Conservation (phyloP, 139 green algal species). For the Dunaliella primolecta region DNA sequence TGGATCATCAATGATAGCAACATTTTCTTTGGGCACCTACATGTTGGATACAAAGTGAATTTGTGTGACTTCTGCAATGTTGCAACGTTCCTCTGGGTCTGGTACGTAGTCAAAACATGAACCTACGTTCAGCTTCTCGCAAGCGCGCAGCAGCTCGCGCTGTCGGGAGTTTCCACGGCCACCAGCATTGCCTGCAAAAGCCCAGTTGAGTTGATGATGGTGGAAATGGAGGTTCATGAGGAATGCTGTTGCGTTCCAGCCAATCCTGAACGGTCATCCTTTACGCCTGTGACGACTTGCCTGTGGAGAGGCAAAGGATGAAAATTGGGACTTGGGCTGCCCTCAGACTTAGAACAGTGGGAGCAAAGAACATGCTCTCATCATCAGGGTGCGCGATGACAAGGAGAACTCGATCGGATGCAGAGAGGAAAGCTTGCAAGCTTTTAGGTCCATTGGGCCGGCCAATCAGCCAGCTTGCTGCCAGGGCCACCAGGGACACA, state of each 20-base stretch:
- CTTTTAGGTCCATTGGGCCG: no score
- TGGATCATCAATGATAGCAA: slow-evolving; percentile 16
- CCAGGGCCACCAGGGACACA: no score
- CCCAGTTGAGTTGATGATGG: not conserved
- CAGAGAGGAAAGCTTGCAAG: no score
- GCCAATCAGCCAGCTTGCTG: no score
- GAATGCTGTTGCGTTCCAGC: no score
- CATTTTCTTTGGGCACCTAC: slow-evolving; percentile 8
- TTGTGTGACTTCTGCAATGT: no score
- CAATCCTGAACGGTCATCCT: no score
- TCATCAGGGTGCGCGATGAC: slow-evolving; percentile 62
- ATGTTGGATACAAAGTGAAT: no score
- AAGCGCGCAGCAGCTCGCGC: slow-evolving; percentile 40
- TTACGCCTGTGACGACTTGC: no score
- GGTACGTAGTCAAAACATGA: no score
- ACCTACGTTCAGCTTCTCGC: slow-evolving; percentile 36
- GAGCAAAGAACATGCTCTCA: slow-evolving; percentile 61
- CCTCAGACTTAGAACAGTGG: slow-evolving; percentile 5
- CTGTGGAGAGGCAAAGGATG: slow-evolving; percentile 51
- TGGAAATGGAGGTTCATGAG: no score
- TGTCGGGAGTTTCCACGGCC: slow-evolving; percentile 32
- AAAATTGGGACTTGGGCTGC: not conserved
- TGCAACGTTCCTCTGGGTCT: no score
- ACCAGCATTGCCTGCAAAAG: slow-evolving; percentile 41
- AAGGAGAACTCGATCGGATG: slow-evolving; percentile 26